Base-by-base conservation (phyloP, 345 rosid species). In the Aegle marmelos region DNA sequence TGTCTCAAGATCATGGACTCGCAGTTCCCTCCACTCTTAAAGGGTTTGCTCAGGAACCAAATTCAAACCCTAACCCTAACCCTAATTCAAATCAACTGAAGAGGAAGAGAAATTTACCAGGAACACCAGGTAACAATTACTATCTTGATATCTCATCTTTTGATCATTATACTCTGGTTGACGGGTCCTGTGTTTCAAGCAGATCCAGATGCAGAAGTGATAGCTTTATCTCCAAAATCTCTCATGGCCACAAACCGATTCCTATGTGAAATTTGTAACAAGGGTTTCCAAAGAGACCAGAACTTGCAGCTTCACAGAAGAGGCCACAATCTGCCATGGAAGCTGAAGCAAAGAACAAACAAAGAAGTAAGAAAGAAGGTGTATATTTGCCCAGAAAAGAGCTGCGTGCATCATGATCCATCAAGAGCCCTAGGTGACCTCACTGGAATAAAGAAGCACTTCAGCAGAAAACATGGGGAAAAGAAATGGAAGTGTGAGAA, bases 71-170 rank as follows among this genome's bases (percentile, higher is more conserved):
- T 86, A 90, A 88, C 86, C 92, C 92, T 87, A 86, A 80, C 83
- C 87, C 90, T 84, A 80, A 50, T 75, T 63, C 86, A n/a, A 84
- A 85, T 74, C 82, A 85, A 7, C 34, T 41, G 36, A 91, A 91
- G 81, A 90, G 70, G 86, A 91, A 87, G 84, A 83, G 94, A 83
- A 91, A 82, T 80, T 81, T 89, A 68, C 93, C 96, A 5, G 96
- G 96, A 73, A 91, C 85, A 72, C 96, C 96, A 90, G 96, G 96
- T 82, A 45, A 45, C 50, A 45, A 13, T 45, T 45, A 45, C 50
- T 45, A 3, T 45, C 50, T 10, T 39, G 50, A 30, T 56, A 36
- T 59, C 70, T 14, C 39, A 21, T 60, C 1, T 58, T 4, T 54
- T 16, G 34, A 5, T 30, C 10, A 25, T 24, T 63, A 7, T 28